A percentile compares a stretch with the other conserved stretches of the same genome.
phyloP scores from a whole-genome alignment of 257 asterid species.

The Ocimum tenuiflorum region DNA sequence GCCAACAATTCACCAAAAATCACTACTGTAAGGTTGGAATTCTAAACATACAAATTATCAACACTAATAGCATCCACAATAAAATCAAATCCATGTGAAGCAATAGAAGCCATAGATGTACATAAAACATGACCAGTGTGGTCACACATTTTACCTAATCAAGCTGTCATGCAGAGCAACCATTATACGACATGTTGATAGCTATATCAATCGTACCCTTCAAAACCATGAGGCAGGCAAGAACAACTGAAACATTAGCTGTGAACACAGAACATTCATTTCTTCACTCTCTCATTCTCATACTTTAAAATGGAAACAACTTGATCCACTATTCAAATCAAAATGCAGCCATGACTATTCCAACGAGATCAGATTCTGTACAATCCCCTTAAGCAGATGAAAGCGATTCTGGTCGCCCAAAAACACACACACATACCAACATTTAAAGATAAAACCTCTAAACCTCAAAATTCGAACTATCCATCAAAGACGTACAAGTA shows the following conservation, averaged over 20 bases:
- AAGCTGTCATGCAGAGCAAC: neutral
- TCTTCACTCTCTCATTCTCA: no score
- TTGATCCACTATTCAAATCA: neutral
- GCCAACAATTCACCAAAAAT: neutral
- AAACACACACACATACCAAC: neutral
- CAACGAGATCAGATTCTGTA: neutral
- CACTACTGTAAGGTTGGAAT: constrained; percentile 6
- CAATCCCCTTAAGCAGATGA: neutral
- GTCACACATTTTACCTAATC: neutral
- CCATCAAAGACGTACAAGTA: neutral
- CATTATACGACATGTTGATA: no score
- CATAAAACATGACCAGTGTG: neutral
- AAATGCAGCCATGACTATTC: neutral
- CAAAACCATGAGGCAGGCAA: neutral
- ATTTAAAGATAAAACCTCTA: neutral
- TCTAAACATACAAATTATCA: neutral
- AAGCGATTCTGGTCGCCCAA: neutral
- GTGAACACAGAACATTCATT: no score
- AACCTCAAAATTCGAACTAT: constrained; percentile 1
- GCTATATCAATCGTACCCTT: neutral
- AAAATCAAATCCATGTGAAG: neutral
- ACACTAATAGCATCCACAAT: neutral
- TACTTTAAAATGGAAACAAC: neutral
- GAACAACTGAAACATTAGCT: no score
- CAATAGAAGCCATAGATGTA: neutral